Conservation (phyloP, 768 basidiomycete species). For the Mycena floridula region DNA sequence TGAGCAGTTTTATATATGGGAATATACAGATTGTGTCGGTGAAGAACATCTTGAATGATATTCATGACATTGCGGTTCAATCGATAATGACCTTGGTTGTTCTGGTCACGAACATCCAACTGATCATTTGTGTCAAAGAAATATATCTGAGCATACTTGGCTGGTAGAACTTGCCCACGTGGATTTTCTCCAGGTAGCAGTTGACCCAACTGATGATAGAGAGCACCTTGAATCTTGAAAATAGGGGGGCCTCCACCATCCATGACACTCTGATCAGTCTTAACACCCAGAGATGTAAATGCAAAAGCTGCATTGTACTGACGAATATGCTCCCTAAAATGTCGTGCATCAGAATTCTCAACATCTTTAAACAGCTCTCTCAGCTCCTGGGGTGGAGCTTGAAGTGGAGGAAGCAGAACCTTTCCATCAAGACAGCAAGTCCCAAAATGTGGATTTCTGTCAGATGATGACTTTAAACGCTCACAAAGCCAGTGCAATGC, state of each 20-base stretch:
- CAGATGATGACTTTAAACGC: not conserved
- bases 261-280: conserved; percentile 15
- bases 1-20: conserved; percentile 14
- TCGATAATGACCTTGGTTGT: no score
- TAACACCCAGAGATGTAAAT: conserved; percentile 26
- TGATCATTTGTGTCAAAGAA: conserved; percentile 25
- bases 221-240: conserved; percentile 21
- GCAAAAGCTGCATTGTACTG: conserved; percentile 13
- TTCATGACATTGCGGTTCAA: conserved; percentile 13
- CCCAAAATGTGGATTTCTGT: conserved; percentile 13
- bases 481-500: conserved; percentile 13
- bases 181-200: conserved; percentile 16
- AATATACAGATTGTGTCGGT: conserved; percentile 6
- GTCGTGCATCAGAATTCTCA: conserved; percentile 9
- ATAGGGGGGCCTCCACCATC: conserved; percentile 19
- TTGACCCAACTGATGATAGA: conserved; percentile 18
- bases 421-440: conserved; percentile 21
- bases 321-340: conserved; percentile 25
- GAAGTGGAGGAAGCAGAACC: conserved; percentile 12
- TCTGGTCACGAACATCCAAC: not conserved
- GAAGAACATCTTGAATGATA: conserved; percentile 9
- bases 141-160: conserved; percentile 25
- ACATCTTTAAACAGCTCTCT: conserved; percentile 2
- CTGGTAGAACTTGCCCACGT: no score
- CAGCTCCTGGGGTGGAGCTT: conserved; percentile 7